Evolutionary conservation across 1,284 basidiomycete species (phyloP).

Genomic region (Coniferiporia weirii): DNA sequence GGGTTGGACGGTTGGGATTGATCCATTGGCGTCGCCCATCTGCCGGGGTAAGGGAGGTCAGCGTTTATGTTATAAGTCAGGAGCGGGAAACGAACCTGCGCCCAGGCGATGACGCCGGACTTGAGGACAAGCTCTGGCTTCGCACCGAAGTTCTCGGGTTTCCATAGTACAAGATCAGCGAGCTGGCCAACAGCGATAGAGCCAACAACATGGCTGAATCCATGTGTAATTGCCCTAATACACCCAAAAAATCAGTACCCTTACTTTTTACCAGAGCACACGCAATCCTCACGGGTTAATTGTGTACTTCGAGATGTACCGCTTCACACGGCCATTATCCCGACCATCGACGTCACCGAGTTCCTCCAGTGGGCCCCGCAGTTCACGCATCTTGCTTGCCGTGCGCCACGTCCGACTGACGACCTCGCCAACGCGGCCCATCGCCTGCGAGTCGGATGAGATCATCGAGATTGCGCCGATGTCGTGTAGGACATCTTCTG

Average conservation of each 20-base stretch:
- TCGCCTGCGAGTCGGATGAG: constrained; percentile 92
- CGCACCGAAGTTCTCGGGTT: constrained; percentile 86
- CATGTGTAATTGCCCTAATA: constrained; percentile 88
- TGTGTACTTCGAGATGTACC: constrained; percentile 96
- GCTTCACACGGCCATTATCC: constrained; percentile 96
- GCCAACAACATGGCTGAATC: constrained; percentile 85
- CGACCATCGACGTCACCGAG: constrained; percentile 60
- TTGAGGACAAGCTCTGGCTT: constrained; percentile 93
- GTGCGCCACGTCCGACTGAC: constrained; percentile 93
- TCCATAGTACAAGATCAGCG: constrained; percentile 95
- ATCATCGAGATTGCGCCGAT: constrained; percentile 95
- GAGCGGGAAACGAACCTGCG: constrained; percentile 50
- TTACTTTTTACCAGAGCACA: constrained; percentile 7
- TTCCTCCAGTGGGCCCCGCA: constrained; percentile 63
- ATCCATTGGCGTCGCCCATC: constrained; percentile 92
- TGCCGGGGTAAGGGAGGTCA: constrained; percentile 28
- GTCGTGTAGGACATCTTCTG: constrained; percentile 96
- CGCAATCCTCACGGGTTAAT: constrained; percentile 81
- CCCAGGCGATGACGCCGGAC: constrained; percentile 90
- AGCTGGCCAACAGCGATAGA: constrained; percentile 79
- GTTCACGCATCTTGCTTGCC: constrained; percentile 88
- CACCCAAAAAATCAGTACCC: background rate
- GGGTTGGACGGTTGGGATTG: constrained; percentile 92
- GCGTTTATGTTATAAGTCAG: background rate
- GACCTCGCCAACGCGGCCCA: constrained; percentile 98